A percentile compares a stretch with the other conserved stretches of the same genome.
phyloP scores from a whole-genome alignment of 345 rosid species.

The Psidium guajava region DNA sequence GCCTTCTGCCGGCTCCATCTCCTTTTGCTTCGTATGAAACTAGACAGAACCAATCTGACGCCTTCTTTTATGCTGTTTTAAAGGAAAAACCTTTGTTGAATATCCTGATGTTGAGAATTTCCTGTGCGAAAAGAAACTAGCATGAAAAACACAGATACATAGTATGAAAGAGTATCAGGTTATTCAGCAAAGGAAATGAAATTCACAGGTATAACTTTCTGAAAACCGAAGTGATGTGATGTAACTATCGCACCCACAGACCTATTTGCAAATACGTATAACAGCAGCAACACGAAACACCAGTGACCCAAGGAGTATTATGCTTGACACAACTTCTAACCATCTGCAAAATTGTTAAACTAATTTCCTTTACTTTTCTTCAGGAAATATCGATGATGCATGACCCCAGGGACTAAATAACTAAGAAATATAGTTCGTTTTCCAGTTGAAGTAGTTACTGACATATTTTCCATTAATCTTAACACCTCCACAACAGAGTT shows the following conservation, averaged over 20 bases:
- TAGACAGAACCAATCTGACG: slow-evolving; percentile 75
- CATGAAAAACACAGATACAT: not conserved
- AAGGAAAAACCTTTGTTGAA: slow-evolving; percentile 63
- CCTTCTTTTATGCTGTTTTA: slow-evolving; percentile 89
- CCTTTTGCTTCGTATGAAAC: slow-evolving; percentile 78
- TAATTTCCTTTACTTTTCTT: not conserved
- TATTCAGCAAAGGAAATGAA: not conserved
- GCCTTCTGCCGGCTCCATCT: slow-evolving; percentile 52
- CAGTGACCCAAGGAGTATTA: not conserved
- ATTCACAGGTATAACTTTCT: not conserved
- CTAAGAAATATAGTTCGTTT: not conserved
- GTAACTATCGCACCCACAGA: not conserved
- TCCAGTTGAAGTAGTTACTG: not conserved
- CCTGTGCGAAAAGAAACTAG: not conserved
- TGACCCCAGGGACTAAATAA: not conserved
- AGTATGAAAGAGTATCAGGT: not conserved
- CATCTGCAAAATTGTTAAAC: not conserved
- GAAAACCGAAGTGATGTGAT: not conserved
- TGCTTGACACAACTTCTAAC: not conserved
- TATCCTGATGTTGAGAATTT: slow-evolving; percentile 26
- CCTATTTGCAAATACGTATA: not conserved
- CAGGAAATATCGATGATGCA: not conserved
- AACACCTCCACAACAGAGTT: not conserved
- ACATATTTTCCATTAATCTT: not conserved
- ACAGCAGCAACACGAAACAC: not conserved